These are phyloP conservation scores for Solanum lycopersicoides DNA, from an alignment of 257 asterid genomes.

Conservation along the genomic window DNA sequence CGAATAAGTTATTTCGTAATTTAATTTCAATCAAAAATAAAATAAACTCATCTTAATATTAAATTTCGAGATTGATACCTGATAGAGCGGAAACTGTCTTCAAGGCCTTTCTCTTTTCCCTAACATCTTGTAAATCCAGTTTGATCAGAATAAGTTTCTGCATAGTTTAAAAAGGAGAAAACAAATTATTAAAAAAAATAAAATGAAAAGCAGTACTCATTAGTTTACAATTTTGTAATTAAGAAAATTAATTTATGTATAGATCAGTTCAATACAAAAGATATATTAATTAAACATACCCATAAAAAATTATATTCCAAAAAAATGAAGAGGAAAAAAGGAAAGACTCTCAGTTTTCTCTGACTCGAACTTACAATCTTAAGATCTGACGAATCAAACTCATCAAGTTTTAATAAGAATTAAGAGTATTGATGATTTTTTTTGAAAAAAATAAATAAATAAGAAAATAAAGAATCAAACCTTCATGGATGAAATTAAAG, in stretches of 20 bases:
- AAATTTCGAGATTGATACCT: slow-evolving; percentile 5
- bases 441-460: not conserved
- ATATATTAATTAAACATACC: too few species aligned
- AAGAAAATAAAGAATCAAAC: slow-evolving; percentile 26
- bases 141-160: slow-evolving; percentile 43
- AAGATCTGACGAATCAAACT: too few species aligned
- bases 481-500: slow-evolving; percentile 25
- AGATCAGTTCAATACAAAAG: too few species aligned
- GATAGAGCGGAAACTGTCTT: slow-evolving; percentile 47
- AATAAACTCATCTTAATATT: too few species aligned
- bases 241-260: too few species aligned
- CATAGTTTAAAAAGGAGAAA: not conserved
- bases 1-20: not conserved
- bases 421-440: not conserved
- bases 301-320: too few species aligned
- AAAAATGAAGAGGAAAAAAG: too few species aligned
- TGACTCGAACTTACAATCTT: too few species aligned
- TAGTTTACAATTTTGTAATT: not conserved
- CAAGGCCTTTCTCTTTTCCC: slow-evolving; percentile 50
- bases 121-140: slow-evolving; percentile 43
- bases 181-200: not conserved
- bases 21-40: too few species aligned
- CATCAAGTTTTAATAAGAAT: not conserved
- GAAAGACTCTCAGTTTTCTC: too few species aligned
- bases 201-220: not conserved